Evolutionary conservation across 176 grass and related monocot genomes (phyloP).

Genomic region (Cocos nucifera): DNA sequence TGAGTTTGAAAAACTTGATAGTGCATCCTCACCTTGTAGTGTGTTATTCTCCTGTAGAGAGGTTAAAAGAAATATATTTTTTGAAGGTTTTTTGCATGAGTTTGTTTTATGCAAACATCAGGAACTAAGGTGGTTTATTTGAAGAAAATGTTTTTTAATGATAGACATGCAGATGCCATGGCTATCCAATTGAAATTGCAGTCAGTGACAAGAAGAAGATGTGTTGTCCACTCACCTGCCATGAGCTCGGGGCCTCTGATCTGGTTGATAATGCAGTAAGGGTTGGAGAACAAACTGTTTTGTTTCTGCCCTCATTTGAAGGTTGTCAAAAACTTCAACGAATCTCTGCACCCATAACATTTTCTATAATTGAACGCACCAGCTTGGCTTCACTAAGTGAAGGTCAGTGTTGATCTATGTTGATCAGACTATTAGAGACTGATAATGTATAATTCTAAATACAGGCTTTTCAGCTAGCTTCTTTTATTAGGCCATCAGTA

Average conservation of each 20-base stretch:
- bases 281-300: conserved; percentile 56
- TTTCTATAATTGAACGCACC: conserved; percentile 66
- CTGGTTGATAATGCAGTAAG: conserved; percentile 68
- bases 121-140: too few relatives aligned
- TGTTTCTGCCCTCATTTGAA: conserved; percentile 65
- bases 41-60: too few relatives aligned
- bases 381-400: conserved; percentile 64
- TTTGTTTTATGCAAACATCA: too few relatives aligned
- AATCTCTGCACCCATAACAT: conserved; percentile 40
- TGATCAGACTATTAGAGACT: too few relatives aligned
- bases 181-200: conserved; percentile 31
- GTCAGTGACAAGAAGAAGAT: conserved; percentile 27
- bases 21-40: too few relatives aligned
- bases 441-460: too few relatives aligned
- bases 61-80: too few relatives aligned
- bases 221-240: conserved; percentile 43
- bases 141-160: conserved; percentile 18
- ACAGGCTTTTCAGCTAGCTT: too few relatives aligned
- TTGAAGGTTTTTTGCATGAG: too few relatives aligned
- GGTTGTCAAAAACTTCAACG: conserved; percentile 20
- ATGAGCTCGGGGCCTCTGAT: conserved; percentile 56
- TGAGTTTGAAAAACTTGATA: too few relatives aligned
- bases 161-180: conserved; percentile 89
- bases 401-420: conserved; percentile 22
- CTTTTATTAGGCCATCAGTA: too few relatives aligned